Conservation (phyloP, 371 early-diverging fungal genomes). For the Mucor piriformis region DNA sequence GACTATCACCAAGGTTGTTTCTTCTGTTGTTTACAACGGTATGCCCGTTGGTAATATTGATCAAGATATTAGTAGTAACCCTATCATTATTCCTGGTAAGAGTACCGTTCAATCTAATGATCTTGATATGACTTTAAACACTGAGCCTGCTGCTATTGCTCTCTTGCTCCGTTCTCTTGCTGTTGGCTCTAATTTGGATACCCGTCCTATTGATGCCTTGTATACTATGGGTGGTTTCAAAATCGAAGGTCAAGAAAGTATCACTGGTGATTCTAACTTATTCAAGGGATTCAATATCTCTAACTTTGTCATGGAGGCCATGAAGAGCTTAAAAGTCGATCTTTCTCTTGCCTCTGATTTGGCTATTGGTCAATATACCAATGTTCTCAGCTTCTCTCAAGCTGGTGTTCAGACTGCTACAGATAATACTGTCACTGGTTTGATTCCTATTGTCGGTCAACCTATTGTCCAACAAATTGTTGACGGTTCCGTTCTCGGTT, state of each 20-base stretch:
- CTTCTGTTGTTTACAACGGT: conserved; percentile 51
- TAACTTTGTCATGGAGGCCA: conserved; percentile 52
- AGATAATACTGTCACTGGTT: conserved; percentile 46
- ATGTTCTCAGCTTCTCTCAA: conserved; percentile 52
- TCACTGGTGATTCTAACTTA: conserved; percentile 41
- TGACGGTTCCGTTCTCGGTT: conserved; percentile 50
- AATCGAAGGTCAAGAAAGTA: conserved; percentile 38
- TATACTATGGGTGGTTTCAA: conserved; percentile 52
- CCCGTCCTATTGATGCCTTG: conserved; percentile 52
- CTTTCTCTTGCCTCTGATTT: conserved; percentile 54
- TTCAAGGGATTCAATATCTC: conserved; percentile 55
- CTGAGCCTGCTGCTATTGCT: conserved; percentile 50
- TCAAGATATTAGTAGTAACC: conserved; percentile 50
- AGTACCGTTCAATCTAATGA: conserved; percentile 33
- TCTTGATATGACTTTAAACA: conserved; percentile 45
- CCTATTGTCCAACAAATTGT: conserved; percentile 64
- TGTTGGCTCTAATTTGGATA: conserved; percentile 47
- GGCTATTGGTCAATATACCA: conserved; percentile 56
- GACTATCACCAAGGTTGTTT: conserved; percentile 51
- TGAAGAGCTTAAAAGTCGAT: conserved; percentile 56
- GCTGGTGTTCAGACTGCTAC: conserved; percentile 46
- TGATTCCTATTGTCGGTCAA: conserved; percentile 62
- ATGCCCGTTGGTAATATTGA: conserved; percentile 58
- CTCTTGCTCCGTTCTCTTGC: conserved; percentile 54
- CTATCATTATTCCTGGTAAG: conserved; percentile 43